Evolutionary conservation across 2,329 filamentous ascomycete genomes (phyloP), one percentile per base, ranked within the genome.

Genomic region (Bipolaris cookei): DNA sequence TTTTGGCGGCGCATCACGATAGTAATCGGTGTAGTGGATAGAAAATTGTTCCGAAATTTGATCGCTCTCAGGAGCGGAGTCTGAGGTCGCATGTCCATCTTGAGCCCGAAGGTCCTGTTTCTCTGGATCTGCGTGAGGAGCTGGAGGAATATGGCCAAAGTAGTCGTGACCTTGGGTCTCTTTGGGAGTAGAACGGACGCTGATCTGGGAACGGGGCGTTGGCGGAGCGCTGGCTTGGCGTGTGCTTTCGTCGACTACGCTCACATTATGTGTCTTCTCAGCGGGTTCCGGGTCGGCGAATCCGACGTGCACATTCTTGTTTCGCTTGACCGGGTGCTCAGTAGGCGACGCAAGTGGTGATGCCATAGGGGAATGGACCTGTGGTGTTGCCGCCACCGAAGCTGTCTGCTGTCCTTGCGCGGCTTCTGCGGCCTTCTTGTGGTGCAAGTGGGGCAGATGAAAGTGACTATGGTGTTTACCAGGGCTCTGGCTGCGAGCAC

Each of bases 1-100:
- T 64, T 89, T 86, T 4, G 85, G 82, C 0, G 92, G 89, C 20
- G 84, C 83, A 6, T 86, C 78, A 34, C 88, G 86, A 41, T 93
- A 86, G 43, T 83, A 82, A 54, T 87, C 84, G 0, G 91, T 96
- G 76, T 97, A 97, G 3, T 67, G 63, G 23, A 75, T 66, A 14
- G 71, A 70, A 8, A 65, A 54, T 14, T 70, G 61, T 23, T 71
- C 69, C 4, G 70, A 72, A 11, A 67, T 39, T 10, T 67, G 64
- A 32, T 72, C 69, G 2, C 54, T 43, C 32, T 65, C 60, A 7
- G 58, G 35, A 8, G 43, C 45, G 20, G 50, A 49, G 35, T 50
- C 51, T 2, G 63, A 60, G 4, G 61, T 53, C 4, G 53, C 51
- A 21, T 52, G 61, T n/a, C 20, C 45, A 35, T 52, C 61, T 8